These are phyloP conservation scores for Comarum palustre DNA, from an alignment of 306 rosid species.

Conservation along the genomic window DNA sequence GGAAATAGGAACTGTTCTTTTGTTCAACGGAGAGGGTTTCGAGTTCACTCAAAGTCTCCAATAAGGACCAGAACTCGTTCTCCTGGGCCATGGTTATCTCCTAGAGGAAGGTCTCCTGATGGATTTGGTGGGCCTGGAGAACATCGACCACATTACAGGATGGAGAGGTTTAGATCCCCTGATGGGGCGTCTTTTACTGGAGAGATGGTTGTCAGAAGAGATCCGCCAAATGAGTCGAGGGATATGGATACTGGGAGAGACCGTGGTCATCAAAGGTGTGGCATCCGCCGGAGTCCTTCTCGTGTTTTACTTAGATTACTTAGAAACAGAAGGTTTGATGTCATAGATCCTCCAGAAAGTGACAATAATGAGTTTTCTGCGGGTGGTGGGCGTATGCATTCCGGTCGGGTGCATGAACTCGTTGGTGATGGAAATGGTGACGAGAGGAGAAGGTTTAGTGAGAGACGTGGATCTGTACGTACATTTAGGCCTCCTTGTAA, in stretches of 20 bases:
- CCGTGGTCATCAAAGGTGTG: conserved; percentile 65
- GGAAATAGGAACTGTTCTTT: conserved; percentile 61
- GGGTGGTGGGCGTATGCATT: conserved; percentile 64
- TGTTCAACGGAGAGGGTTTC: conserved; percentile 56
- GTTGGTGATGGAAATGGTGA: conserved; percentile 60
- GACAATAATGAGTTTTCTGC: conserved; percentile 60
- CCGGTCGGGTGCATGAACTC: conserved; percentile 55
- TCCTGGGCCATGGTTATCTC: conserved; percentile 72
- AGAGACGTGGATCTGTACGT: conserved; percentile 66
- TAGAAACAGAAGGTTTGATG: conserved; percentile 69
- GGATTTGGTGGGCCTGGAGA: conserved; percentile 71
- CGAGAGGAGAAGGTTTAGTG: conserved; percentile 72
- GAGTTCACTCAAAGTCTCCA: conserved; percentile 68
- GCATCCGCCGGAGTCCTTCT: conserved; percentile 56
- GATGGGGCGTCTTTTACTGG: conserved; percentile 59
- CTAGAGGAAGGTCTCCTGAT: conserved; percentile 71
- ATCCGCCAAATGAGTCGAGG: conserved; percentile 62
- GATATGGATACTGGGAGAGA: conserved; percentile 68
- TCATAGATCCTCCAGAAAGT: conserved; percentile 61
- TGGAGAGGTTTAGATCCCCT: conserved; percentile 79
- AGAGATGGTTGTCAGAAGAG: conserved; percentile 63
- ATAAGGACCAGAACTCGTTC: conserved; percentile 74
- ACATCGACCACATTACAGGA: conserved; percentile 56
- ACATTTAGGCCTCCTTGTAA: conserved; percentile 66
- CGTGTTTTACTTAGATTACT: conserved; percentile 47